Base-by-base conservation (phyloP, 306 rosid genomes). In the Neltuma alba region DNA sequence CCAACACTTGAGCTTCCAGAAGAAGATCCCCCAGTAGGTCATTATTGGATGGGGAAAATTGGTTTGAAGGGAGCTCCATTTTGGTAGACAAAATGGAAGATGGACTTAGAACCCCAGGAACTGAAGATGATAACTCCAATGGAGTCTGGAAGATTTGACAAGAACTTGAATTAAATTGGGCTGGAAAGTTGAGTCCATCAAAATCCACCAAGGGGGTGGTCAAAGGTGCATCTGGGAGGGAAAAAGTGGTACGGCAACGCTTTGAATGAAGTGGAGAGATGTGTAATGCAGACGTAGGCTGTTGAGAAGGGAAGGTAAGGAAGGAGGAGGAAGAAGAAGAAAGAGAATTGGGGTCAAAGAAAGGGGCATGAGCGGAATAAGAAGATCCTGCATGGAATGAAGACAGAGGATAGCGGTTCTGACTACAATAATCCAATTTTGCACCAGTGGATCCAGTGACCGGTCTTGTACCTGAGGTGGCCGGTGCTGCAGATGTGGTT, bases 11-110 rank as follows among this genome's bases (percentile, higher is more conserved):
- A 64, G 91, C 87, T 72, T 94, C 94, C 37, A 83, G 83, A 54
- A 91, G 79, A 55, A 92, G 52, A 79, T 89, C 91, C 14, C 90
- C 97, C 37, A 90, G 75, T 28, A 88, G 69, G 9, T 84, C 84
- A 42, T 75, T 80, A 36, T 83, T 41, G 54, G 48, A 68, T 77
- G 80, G 85, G 72, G 80, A 80, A 37, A 76, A 86, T 75, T 89
- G 98, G 87, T 45, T 88, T 83, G 97, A 88, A 89, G 93, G 90
- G 82, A 86, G 87, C 85, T 93, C 97, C 36, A 89, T 58, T 72
- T 88, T 88, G 21, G 79, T 40, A 5, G 82, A 71, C 34, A 83
- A 82, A 44, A 60, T 42, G 1, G 83, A 77, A 47, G 78, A 60
- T 27, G 76, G 3, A 68, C 54, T 50, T 27, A 79, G 78, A 48